Conservation (phyloP, 257 asterid species). For the Petunia axillaris region DNA sequence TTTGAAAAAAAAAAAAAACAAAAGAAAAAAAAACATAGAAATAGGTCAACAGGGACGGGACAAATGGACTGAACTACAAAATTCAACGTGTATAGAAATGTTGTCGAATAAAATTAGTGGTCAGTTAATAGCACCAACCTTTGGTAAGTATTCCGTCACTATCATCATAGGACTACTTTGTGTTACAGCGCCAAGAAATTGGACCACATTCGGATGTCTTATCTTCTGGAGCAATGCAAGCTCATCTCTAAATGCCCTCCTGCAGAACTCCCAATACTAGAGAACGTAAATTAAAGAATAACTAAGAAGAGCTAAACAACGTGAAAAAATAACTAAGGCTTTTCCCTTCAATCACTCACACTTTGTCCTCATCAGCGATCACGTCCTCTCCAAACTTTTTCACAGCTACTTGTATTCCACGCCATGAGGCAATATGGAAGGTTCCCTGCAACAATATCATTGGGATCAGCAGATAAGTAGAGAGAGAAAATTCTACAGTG, state of each 20-base stretch:
- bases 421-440: constrained; percentile 74
- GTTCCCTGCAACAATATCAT: constrained; percentile 61
- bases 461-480: neutral
- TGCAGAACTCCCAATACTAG: constrained; percentile 36
- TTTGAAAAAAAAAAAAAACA: constrained; percentile 5
- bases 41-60: too few species aligned
- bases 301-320: neutral
- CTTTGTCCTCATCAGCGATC: constrained; percentile 75
- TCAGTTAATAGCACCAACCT: constrained; percentile 48
- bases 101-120: neutral
- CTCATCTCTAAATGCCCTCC: constrained; percentile 86
- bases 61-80: neutral
- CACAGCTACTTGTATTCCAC: constrained; percentile 92
- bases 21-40: neutral
- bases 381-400: constrained; percentile 79
- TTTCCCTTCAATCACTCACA: constrained; percentile 50
- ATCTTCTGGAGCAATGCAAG: constrained; percentile 88
- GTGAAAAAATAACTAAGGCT: neutral
- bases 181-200: constrained; percentile 97
- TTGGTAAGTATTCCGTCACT: constrained; percentile 91
- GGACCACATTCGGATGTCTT: constrained; percentile 95
- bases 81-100: neutral
- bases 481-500: neutral
- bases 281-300: constrained; percentile 21
- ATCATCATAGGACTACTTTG: constrained; percentile 99